These are phyloP conservation scores for Sphagnum fallax DNA, from an alignment of 228 moss, liverwort and hornwort genomes.

Conservation along the genomic window DNA sequence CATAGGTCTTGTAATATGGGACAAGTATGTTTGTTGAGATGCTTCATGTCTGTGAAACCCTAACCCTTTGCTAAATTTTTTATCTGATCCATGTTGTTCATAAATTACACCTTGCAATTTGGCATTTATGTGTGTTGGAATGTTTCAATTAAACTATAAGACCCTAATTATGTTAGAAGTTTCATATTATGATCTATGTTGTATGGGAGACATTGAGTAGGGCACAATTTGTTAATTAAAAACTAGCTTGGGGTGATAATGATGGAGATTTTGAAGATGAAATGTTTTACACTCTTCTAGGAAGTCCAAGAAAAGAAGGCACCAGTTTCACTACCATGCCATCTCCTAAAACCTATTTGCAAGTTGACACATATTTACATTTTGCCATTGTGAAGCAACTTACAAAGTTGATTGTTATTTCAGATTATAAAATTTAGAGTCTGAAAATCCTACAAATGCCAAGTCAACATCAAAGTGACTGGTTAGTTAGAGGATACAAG, in stretches of 20 bases:
- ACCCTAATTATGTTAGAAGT: too few species aligned
- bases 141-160: too few species aligned
- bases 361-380: neutral
- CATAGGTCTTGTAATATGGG: too few species aligned
- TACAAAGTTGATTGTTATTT: neutral
- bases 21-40: too few species aligned
- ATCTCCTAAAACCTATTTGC: neutral
- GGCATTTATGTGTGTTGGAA: too few species aligned
- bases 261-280: neutral
- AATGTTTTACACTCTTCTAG: neutral
- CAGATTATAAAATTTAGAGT: neutral
- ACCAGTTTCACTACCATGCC: neutral
- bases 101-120: too few species aligned
- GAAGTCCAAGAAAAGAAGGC: neutral
- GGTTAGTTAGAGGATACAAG: neutral
- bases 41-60: too few species aligned
- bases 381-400: neutral
- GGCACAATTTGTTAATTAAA: neutral
- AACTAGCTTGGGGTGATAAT: neutral
- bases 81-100: too few species aligned
- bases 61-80: too few species aligned
- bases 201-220: neutral
- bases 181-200: too few species aligned
- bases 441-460: neutral
- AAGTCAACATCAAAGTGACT: neutral